A percentile compares a stretch with the other conserved stretches of the same genome.
Conservation (phyloP, 257 asterid genomes). For the Cordia subcordata region DNA sequence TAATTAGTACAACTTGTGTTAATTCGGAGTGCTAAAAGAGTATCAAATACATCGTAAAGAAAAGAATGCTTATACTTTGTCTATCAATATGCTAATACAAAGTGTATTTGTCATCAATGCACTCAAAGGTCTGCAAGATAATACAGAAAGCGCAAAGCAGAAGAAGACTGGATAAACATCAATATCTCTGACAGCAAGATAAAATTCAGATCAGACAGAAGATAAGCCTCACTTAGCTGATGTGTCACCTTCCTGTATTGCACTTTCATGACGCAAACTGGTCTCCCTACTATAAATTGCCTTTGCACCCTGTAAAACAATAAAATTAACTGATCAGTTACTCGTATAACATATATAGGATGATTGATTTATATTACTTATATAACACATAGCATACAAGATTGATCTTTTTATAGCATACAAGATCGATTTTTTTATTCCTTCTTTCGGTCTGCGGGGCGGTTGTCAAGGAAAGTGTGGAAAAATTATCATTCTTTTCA, state of each 20-base stretch:
- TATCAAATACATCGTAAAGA: too few species aligned
- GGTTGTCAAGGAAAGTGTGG: too few species aligned
- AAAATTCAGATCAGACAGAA: too few species aligned
- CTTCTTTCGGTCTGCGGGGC: too few species aligned
- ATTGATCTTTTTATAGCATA: too few species aligned
- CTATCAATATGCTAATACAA: not conserved
- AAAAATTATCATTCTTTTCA: not conserved
- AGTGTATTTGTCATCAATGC: not conserved
- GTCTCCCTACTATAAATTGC: constrained; percentile 31
- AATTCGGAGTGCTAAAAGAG: not conserved
- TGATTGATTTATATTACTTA: not conserved
- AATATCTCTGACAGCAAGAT: not conserved
- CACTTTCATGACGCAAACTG: constrained; percentile 37
- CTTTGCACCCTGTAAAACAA: constrained; percentile 50
- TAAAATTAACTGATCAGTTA: not conserved
- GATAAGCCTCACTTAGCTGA: constrained; percentile 12
- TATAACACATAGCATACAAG: too few species aligned
- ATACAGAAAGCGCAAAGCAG: not conserved
- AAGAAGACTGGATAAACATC: too few species aligned
- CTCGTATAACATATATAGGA: not conserved
- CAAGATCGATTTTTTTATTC: too few species aligned
- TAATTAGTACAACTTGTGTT: too few species aligned
- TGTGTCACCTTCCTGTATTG: constrained; percentile 8
- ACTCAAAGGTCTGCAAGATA: not conserved
- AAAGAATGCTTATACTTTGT: not conserved